Percentiles rank a stretch among this genome's conserved stretches.
These are phyloP conservation scores for Phalaenopsis aphrodite DNA, from an alignment of 106 monocot species.

Conservation along the genomic window DNA sequence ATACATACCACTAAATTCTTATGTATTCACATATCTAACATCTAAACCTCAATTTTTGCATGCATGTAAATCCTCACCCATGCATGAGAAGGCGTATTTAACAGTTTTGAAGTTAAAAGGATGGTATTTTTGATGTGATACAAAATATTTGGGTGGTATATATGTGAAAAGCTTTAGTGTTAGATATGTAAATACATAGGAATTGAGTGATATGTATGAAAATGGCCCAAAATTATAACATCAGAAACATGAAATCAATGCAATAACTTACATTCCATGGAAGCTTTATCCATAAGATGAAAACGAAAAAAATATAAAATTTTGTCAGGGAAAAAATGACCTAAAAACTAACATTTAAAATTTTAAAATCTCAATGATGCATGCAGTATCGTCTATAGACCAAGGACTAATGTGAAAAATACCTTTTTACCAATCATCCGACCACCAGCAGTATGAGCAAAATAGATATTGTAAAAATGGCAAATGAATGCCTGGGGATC, in stretches of 20 bases:
- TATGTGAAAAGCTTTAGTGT: no score
- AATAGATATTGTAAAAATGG: constrained; percentile 92
- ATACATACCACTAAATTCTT: no score
- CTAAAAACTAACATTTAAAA: not conserved
- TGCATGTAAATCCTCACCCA: no score
- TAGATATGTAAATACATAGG: no score
- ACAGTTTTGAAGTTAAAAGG: no score
- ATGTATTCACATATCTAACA: no score
- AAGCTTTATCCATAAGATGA: not conserved
- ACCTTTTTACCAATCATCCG: constrained; percentile 99
- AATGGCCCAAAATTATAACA: not conserved
- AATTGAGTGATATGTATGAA: no score
- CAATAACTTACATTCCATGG: not conserved
- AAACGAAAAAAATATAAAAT: not conserved
- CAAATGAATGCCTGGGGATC: constrained; percentile 93
- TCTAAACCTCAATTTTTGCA: no score
- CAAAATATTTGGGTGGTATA: no score
- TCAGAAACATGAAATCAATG: not conserved
- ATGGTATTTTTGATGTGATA: no score
- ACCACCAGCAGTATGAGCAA: constrained; percentile 89
- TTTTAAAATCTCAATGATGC: not conserved
- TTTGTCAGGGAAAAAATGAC: not conserved
- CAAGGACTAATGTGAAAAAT: not conserved
- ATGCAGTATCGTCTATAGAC: not conserved
- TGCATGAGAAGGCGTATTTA: no score